A percentile compares a stretch with the other conserved stretches of the same genome.
Evolutionary conservation across 1,284 basidiomycete species (phyloP).

Genomic region (Cerioporus squamosus): DNA sequence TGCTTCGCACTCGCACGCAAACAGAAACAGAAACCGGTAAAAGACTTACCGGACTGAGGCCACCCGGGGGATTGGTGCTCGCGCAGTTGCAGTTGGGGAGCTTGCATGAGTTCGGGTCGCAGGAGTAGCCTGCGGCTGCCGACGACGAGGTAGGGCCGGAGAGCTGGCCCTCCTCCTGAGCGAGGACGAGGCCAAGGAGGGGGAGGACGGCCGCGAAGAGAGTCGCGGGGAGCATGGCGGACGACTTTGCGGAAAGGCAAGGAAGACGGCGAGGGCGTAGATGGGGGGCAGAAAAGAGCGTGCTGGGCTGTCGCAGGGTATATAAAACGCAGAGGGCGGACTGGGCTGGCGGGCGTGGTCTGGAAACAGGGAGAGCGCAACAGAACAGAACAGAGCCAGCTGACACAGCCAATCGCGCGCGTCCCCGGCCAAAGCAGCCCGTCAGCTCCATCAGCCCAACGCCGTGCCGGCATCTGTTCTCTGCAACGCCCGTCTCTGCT

Average conservation of each 20-base stretch:
- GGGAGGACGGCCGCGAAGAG: conserved; percentile 38
- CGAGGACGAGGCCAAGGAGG: conserved; percentile 39
- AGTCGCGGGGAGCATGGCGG: conserved; percentile 38
- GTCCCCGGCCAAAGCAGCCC: conserved; percentile 18
- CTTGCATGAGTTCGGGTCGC: conserved; percentile 67
- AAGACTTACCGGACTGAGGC: conserved; percentile 59
- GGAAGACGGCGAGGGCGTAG: conserved; percentile 5
- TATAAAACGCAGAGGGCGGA: conserved; percentile 13
- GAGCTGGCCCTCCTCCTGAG: conserved; percentile 52
- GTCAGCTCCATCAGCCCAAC: conserved; percentile 1
- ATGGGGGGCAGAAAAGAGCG: conserved; percentile 10
- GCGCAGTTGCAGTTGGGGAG: conserved; percentile 77
- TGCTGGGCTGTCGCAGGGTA: conserved; percentile 7
- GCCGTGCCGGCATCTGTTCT: not conserved
- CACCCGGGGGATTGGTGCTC: conserved; percentile 72
- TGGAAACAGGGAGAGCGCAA: not conserved
- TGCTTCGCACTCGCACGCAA: not conserved
- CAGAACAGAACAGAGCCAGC: not conserved
- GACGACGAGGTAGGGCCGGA: conserved; percentile 50
- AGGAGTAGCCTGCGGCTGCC: conserved; percentile 67
- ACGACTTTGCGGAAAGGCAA: not conserved
- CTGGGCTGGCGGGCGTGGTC: not conserved
- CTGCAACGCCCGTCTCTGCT: not conserved
- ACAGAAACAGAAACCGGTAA: conserved; percentile 8
- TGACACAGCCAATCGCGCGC: conserved; percentile 17